These are phyloP conservation scores for Gryganskiella cystojenkinii DNA, from an alignment of 192 early-diverging fungal species.

Conservation along the genomic window DNA sequence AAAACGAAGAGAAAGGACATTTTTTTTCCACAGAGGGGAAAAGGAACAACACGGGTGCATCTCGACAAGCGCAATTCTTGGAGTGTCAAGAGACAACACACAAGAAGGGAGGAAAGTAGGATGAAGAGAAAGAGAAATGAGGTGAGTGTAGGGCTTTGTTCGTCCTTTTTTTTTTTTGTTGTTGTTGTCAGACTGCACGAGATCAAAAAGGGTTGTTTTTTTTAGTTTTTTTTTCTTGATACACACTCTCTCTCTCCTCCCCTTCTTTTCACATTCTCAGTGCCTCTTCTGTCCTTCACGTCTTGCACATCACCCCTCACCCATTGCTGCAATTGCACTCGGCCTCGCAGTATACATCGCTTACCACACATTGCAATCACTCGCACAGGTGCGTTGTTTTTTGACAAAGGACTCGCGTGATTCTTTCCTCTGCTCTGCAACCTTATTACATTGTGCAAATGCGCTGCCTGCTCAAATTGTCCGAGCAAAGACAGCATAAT, in stretches of 20 bases:
- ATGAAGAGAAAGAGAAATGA: too few species aligned
- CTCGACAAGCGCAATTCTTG: too few species aligned
- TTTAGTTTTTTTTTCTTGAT: constrained; percentile 8
- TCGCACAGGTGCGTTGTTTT: too few species aligned
- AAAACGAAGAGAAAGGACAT: not conserved
- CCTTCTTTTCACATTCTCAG: not conserved
- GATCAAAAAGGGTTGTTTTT: not conserved
- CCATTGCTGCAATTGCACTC: not conserved
- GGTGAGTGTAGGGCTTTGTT: too few species aligned
- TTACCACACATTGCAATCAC: too few species aligned
- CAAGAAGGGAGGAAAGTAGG: too few species aligned
- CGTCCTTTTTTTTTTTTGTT: not conserved
- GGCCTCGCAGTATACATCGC: not conserved
- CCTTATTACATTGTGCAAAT: too few species aligned
- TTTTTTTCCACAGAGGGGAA: too few species aligned
- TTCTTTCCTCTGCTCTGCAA: not conserved
- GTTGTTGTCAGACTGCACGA: not conserved
- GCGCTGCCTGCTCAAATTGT: too few species aligned
- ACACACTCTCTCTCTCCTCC: not conserved
- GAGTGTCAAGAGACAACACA: too few species aligned
- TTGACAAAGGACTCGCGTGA: not conserved
- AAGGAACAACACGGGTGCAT: too few species aligned
- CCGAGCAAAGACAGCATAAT: too few species aligned
- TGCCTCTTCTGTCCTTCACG: not conserved
- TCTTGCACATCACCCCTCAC: not conserved